Conservation (phyloP, 306 rosid genomes). For the Castanea mollissima region DNA sequence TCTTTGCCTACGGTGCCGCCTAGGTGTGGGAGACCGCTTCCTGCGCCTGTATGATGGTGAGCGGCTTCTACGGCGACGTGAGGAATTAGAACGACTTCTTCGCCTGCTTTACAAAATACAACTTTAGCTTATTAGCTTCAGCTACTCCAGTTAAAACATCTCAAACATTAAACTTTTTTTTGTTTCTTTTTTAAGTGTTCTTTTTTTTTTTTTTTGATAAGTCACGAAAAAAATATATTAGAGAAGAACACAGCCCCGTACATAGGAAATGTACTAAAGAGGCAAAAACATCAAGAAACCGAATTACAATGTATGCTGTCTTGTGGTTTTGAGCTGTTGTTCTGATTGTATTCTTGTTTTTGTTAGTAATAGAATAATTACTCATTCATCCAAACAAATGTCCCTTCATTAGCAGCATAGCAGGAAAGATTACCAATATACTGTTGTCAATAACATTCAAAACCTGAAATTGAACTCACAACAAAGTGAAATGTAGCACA, state of each 20-base stretch:
- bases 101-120: conserved; percentile 24
- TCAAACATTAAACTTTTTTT: background rate
- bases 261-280: too few relatives aligned
- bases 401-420: background rate
- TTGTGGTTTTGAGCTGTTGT: too few relatives aligned
- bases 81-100: conserved; percentile 35
- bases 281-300: too few relatives aligned
- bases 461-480: background rate
- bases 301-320: too few relatives aligned
- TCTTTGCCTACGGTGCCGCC: conserved; percentile 46
- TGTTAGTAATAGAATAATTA: too few relatives aligned
- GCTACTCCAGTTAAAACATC: background rate
- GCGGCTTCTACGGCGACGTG: conserved; percentile 37
- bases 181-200: too few relatives aligned
- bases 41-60: conserved; percentile 40
- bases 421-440: background rate
- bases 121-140: background rate
- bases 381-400: background rate
- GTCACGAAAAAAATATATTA: too few relatives aligned
- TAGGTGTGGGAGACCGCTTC: conserved; percentile 42
- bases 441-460: background rate
- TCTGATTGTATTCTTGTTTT: too few relatives aligned
- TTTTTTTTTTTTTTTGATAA: too few relatives aligned
- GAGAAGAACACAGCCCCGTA: too few relatives aligned
- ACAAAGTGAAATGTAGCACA: background rate